phyloP scores from a whole-genome alignment of 805 yeast species.

The Starmerella asiatica region DNA sequence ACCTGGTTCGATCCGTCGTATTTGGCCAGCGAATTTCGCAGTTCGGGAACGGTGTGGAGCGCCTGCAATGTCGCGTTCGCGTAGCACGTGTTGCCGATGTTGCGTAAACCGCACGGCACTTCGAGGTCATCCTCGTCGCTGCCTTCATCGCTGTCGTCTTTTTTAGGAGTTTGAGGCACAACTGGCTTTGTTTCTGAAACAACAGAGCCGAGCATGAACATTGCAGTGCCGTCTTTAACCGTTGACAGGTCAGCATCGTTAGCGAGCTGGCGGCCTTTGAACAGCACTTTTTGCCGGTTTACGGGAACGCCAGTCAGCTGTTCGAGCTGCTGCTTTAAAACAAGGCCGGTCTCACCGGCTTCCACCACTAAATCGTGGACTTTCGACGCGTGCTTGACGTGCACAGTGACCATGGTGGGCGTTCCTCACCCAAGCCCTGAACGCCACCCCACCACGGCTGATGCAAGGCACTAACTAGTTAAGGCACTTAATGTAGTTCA shows the following conservation, averaged over 20 bases:
- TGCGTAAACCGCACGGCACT: slow-evolving; percentile 50
- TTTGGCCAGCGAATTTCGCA: slow-evolving; percentile 34
- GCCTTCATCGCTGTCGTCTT: slow-evolving; percentile 30
- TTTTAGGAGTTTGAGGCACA: slow-evolving; percentile 36
- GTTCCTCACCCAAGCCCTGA: neutral
- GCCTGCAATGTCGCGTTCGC: slow-evolving; percentile 58
- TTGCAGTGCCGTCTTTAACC: slow-evolving; percentile 48
- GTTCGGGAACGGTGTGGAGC: slow-evolving; percentile 36
- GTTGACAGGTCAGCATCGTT: slow-evolving; percentile 53
- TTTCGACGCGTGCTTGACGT: slow-evolving; percentile 58
- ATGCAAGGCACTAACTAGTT: too few species aligned
- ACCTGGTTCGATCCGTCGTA: slow-evolving; percentile 29
- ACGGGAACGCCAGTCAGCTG: slow-evolving; percentile 71
- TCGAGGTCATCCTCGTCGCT: slow-evolving; percentile 31
- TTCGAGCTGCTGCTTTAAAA: slow-evolving; percentile 55
- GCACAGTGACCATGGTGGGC: slow-evolving; percentile 23
- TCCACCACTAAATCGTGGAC: slow-evolving; percentile 44
- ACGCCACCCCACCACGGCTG: too few species aligned
- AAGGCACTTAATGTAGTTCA: too few species aligned
- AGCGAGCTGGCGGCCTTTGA: slow-evolving; percentile 75
- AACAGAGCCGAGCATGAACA: slow-evolving; percentile 90
- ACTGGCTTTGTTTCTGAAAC: slow-evolving; percentile 28
- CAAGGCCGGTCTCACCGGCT: slow-evolving; percentile 42
- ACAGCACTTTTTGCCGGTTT: slow-evolving; percentile 76
- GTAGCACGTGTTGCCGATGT: slow-evolving; percentile 68